Evolutionary conservation across 2,329 filamentous ascomycete species (phyloP), one percentile per base, ranked within the genome.

Genomic region (Paracorniculantispora psalliotae): DNA sequence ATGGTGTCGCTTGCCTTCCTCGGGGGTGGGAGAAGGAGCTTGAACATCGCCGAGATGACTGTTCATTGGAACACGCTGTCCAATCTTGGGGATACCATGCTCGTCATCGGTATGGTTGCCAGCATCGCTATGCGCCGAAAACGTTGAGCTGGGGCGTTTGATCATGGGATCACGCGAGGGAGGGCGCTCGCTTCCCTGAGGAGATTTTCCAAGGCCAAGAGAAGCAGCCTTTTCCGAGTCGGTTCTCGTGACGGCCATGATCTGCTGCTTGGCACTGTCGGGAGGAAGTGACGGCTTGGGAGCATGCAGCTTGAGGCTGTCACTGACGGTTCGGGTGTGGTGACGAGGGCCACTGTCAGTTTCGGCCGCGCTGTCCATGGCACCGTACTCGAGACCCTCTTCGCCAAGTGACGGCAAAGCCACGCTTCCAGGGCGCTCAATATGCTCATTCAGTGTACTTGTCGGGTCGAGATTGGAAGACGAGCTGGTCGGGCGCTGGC

Each of bases 11-110:
- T 79, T 78, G 57, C 65, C 64, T 51, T 72, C 73, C 3, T 74
- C 71, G 4, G 74, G 66, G 47, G 73, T 72, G 9, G 87, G 92
- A 2, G 92, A 94, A 2, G 94, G 94, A 15, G 94, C 94, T 76
- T 99, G 94, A 10, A 97, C 94, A 71, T 97, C 93, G 62, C 94
- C 94, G 46, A 94, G 90, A 71, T 94, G 85, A 56, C 88, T 89
- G 70, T 94, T 89, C 90, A 99, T 94, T 52, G 94, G 94, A 41
- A 99, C 93, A 69, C 92, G 89, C 68, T 90, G 85, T 50, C 93
- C 93, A 65, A 97, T 94, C 70, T 96, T 90, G 2, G 92, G 92
- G 66, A 97, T 96, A 23, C 92, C 93, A 58, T 92, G 87, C 63
- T 94, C 90, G 48, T 93, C 89, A 19, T 88, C 88, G 43, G 75